These are phyloP conservation scores for Apiotrichum porosum DNA, from an alignment of 1,284 basidiomycete genomes.

Conservation along the genomic window DNA sequence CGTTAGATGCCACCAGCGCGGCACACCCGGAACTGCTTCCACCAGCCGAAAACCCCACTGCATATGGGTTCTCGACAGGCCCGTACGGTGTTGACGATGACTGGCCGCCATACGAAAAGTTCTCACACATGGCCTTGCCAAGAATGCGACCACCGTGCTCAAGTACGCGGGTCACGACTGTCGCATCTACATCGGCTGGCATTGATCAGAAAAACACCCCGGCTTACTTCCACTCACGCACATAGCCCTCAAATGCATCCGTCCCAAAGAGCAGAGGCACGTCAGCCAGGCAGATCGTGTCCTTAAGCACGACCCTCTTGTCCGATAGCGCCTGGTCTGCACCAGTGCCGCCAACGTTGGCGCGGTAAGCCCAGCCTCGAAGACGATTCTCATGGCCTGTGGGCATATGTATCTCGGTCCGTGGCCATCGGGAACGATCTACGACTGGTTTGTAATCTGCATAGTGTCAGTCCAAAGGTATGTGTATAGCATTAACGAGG, in stretches of 20 bases:
- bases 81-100: constrained; percentile 37
- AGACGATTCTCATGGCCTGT: constrained; percentile 16
- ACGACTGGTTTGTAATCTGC: constrained; percentile 28
- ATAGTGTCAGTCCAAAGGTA: not conserved
- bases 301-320: constrained; percentile 29
- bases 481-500: not conserved
- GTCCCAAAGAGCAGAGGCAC: constrained; percentile 21
- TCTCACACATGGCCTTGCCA: constrained; percentile 44
- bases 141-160: constrained; percentile 47
- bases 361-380: constrained; percentile 26
- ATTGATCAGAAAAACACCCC: not conserved
- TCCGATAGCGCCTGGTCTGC: constrained; percentile 12
- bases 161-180: constrained; percentile 48
- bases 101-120: not conserved
- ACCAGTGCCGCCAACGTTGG: constrained; percentile 18
- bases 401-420: constrained; percentile 23
- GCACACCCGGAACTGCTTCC: constrained; percentile 51
- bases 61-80: constrained; percentile 50
- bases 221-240: not conserved
- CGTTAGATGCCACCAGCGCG: constrained; percentile 45
- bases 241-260: not conserved
- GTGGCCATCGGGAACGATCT: constrained; percentile 19
- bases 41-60: constrained; percentile 48
- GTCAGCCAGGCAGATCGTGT: constrained; percentile 20
- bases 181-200: constrained; percentile 43